A percentile compares a stretch with the other conserved stretches of the same genome.
Conservation (phyloP, 2,329 filamentous ascomycete species). For the Dactylellina leptospora region DNA sequence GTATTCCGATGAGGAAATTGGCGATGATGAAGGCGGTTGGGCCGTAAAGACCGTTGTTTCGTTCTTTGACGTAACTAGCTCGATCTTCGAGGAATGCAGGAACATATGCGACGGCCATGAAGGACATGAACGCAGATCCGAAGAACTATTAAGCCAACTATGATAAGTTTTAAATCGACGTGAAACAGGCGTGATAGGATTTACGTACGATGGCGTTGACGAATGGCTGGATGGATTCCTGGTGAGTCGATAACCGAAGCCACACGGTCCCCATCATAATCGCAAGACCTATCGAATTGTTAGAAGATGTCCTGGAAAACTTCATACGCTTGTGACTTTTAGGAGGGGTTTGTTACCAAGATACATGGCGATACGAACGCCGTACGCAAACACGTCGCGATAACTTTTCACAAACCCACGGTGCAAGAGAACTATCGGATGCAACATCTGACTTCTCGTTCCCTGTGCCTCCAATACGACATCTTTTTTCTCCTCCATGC, state of each 20-base stretch:
- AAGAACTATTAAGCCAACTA: constrained; percentile 66
- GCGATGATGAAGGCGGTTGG: constrained; percentile 75
- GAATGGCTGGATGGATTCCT: constrained; percentile 79
- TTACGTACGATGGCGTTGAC: constrained; percentile 73
- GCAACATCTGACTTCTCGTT: constrained; percentile 63
- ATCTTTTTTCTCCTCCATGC: constrained; percentile 57
- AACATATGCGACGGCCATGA: constrained; percentile 86
- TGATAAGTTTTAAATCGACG: neutral
- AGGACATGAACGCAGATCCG: constrained; percentile 77
- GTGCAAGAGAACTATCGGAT: constrained; percentile 74
- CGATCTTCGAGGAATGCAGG: constrained; percentile 84
- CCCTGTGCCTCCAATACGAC: constrained; percentile 54
- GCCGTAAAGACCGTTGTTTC: constrained; percentile 81
- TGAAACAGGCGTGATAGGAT: neutral
- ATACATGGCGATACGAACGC: constrained; percentile 84
- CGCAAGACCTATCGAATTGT: constrained; percentile 66
- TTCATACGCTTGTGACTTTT: constrained; percentile 37
- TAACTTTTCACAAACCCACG: constrained; percentile 84
- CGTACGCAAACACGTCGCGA: constrained; percentile 83
- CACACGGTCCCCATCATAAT: constrained; percentile 91
- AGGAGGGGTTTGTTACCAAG: constrained; percentile 63
- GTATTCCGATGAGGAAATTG: constrained; percentile 83
- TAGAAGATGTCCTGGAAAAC: neutral
- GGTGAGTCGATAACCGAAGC: constrained; percentile 73
- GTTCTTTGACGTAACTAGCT: constrained; percentile 76